Percentiles rank a stretch among this genome's conserved stretches.
These are phyloP conservation scores for Exophiala spinifera DNA, from an alignment of 2,329 filamentous ascomycete species.

Conservation along the genomic window DNA sequence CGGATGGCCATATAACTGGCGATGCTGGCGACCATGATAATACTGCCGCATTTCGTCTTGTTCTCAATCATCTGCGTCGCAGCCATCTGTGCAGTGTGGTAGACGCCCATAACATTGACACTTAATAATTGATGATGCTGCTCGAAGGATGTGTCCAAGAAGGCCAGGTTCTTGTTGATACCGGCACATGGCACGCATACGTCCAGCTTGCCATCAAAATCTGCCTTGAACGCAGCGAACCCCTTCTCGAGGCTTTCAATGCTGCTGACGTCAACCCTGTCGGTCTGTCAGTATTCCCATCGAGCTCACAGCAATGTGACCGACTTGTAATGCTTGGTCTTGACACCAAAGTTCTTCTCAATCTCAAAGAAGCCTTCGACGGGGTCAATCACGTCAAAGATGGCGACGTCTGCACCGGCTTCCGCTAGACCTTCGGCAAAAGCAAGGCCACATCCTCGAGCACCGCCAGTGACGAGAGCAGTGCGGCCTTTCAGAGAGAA, in stretches of 20 bases:
- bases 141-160: constrained; percentile 45
- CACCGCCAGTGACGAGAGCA: constrained; percentile 48
- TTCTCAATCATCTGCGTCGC: constrained; percentile 53
- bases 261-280: constrained; percentile 43
- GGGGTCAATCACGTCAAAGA: constrained; percentile 47
- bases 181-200: constrained; percentile 48
- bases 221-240: constrained; percentile 35
- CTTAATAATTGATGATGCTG: constrained; percentile 42
- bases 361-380: constrained; percentile 41
- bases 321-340: constrained; percentile 41
- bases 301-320: neutral
- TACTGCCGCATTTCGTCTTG: constrained; percentile 50
- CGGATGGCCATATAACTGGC: constrained; percentile 52
- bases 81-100: constrained; percentile 49
- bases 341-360: constrained; percentile 42
- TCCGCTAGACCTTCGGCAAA: constrained; percentile 47
- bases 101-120: constrained; percentile 47
- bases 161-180: constrained; percentile 45
- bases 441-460: constrained; percentile 45
- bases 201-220: constrained; percentile 40
- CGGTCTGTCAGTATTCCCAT: neutral
- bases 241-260: constrained; percentile 33
- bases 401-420: constrained; percentile 45
- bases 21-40: constrained; percentile 54
- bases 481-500: constrained; percentile 51